These are phyloP conservation scores for Trichoderma pleuroti DNA, from an alignment of 2,329 filamentous ascomycete genomes.

Conservation along the genomic window DNA sequence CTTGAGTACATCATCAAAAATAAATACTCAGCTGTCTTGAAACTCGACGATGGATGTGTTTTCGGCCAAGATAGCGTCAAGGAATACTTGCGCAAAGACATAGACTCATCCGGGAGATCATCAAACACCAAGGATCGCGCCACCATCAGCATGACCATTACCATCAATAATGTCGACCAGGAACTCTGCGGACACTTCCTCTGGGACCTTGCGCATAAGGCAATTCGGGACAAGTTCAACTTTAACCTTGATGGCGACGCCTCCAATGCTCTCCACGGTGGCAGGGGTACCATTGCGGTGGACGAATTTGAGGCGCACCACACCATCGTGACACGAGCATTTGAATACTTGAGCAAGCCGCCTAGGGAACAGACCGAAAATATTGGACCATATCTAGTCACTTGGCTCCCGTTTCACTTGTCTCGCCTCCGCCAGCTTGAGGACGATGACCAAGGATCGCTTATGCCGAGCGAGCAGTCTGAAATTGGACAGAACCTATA, in stretches of 20 bases:
- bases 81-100: neutral
- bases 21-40: neutral
- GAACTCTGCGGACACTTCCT: neutral
- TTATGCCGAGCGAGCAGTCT: neutral
- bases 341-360: neutral
- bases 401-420: neutral
- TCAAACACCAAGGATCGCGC: neutral
- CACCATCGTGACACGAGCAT: neutral
- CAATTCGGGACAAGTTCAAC: neutral
- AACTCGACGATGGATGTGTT: neutral
- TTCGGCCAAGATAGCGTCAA: neutral
- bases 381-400: neutral
- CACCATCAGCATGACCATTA: neutral
- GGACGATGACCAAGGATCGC: neutral
- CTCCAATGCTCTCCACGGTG: neutral
- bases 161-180: neutral
- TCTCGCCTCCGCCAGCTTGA: neutral
- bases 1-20: neutral
- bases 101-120: neutral
- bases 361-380: neutral
- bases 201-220: neutral
- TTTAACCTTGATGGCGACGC: neutral
- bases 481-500: neutral
- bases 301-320: neutral
- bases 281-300: neutral